phyloP scores from a whole-genome alignment of 2,329 filamentous ascomycete genomes.

The Tolypocladium paradoxum region DNA sequence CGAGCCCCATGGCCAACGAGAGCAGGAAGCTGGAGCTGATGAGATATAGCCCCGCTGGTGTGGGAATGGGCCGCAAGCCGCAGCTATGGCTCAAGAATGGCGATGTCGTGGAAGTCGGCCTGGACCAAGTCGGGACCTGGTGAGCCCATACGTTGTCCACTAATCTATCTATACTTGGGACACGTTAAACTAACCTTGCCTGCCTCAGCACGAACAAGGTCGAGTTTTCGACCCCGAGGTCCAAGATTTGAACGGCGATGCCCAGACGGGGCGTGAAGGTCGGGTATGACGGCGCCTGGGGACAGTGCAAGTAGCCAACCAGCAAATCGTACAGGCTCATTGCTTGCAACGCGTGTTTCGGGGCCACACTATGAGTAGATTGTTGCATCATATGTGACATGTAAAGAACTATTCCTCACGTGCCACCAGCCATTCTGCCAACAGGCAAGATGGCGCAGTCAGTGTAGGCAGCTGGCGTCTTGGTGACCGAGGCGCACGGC shows the following conservation, averaged over 20 bases:
- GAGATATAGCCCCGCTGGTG: conserved; percentile 47
- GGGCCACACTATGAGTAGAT: neutral
- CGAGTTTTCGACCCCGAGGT: conserved; percentile 16
- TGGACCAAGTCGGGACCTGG: conserved; percentile 55
- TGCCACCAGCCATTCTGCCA: too few relatives aligned
- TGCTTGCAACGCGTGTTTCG: neutral
- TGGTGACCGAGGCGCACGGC: too few relatives aligned
- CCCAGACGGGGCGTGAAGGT: neutral
- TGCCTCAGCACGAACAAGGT: conserved; percentile 17
- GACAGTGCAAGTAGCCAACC: neutral
- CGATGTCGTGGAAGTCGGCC: conserved; percentile 56
- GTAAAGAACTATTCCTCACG: too few relatives aligned
- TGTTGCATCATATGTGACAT: too few relatives aligned
- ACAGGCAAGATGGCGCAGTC: too few relatives aligned
- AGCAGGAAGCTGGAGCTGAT: neutral
- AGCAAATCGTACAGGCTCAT: neutral
- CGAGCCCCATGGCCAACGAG: neutral
- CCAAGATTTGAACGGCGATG: conserved; percentile 16
- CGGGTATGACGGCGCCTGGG: too few relatives aligned
- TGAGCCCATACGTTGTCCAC: conserved; percentile 5
- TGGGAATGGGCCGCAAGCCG: conserved; percentile 59
- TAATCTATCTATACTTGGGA: neutral
- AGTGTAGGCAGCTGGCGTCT: too few relatives aligned
- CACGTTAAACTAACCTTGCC: neutral
- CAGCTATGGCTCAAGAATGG: conserved; percentile 59